Conservation (phyloP, 1,284 basidiomycete species). For the Sporisorium reilianum region DNA sequence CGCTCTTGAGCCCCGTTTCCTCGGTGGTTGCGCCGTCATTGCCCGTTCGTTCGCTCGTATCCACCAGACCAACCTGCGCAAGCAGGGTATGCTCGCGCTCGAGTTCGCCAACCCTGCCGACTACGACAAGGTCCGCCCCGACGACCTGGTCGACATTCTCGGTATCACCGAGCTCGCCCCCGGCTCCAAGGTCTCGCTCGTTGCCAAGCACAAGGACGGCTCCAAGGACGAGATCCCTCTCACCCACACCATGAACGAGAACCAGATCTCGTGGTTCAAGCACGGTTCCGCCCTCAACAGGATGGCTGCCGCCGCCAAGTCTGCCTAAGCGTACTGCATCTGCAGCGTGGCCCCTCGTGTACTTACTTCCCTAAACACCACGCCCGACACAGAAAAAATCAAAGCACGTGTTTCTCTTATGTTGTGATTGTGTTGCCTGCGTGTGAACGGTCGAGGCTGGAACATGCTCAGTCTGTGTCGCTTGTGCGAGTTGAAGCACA, state of each 20-base stretch:
- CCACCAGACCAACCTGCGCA: constrained; percentile 95
- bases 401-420: neutral
- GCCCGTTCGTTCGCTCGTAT: constrained; percentile 97
- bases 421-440: neutral
- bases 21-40: constrained; percentile 95
- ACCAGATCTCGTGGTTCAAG: constrained; percentile 69
- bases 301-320: constrained; percentile 62
- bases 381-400: neutral
- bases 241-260: constrained; percentile 67
- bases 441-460: neutral
- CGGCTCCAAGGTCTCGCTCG: constrained; percentile 62
- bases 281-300: constrained; percentile 67
- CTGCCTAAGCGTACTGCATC: constrained; percentile 24
- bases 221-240: constrained; percentile 64
- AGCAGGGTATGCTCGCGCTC: constrained; percentile 67
- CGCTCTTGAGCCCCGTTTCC: constrained; percentile 95
- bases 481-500: too few species aligned
- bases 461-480: too few species aligned
- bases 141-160: constrained; percentile 63
- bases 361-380: neutral
- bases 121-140: constrained; percentile 67
- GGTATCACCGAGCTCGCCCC: constrained; percentile 65
- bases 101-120: constrained; percentile 66
- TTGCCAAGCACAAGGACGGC: constrained; percentile 67
- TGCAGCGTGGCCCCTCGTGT: neutral